Evolutionary conservation across 108 stramenopile genomes (phyloP).

Genomic region (Cylindrotheca fusiformis): DNA sequence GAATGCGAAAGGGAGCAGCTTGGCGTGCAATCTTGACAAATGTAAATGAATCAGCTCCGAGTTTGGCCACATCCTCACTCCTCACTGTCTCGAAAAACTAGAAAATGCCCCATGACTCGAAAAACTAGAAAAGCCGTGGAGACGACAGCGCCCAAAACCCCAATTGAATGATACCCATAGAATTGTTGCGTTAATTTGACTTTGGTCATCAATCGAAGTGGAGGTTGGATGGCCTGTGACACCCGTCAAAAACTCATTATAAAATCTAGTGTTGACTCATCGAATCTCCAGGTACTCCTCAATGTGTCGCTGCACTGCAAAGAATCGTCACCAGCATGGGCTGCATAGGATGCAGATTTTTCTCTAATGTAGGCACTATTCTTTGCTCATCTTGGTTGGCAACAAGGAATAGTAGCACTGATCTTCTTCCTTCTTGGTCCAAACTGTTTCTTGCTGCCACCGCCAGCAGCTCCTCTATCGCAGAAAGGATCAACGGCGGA

Average conservation of each 20-base stretch:
- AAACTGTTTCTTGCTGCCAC: no score
- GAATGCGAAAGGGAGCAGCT: conserved; percentile 34
- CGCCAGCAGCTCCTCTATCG: no score
- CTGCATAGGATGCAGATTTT: no score
- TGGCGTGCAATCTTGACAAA: conserved; percentile 38
- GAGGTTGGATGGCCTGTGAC: no score
- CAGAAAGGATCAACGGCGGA: no score
- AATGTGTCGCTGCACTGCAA: background rate
- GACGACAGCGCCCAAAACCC: background rate
- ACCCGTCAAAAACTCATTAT: background rate
- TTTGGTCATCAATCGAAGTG: no score
- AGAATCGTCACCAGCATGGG: no score
- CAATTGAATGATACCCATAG: background rate
- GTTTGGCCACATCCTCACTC: conserved; percentile 25
- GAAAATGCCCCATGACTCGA: conserved; percentile 29
- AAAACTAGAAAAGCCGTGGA: conserved; percentile 1
- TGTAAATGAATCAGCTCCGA: conserved; percentile 30
- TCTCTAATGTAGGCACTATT: no score
- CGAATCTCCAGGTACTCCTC: background rate
- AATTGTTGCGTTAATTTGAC: no score
- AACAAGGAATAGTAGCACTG: no score
- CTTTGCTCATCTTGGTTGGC: no score
- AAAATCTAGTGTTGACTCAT: background rate
- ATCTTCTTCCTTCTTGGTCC: no score
- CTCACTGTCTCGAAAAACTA: conserved; percentile 25